Evolutionary conservation across 495 filamentous ascomycete species (phyloP).

Genomic region (Penicillium crystallinum): DNA sequence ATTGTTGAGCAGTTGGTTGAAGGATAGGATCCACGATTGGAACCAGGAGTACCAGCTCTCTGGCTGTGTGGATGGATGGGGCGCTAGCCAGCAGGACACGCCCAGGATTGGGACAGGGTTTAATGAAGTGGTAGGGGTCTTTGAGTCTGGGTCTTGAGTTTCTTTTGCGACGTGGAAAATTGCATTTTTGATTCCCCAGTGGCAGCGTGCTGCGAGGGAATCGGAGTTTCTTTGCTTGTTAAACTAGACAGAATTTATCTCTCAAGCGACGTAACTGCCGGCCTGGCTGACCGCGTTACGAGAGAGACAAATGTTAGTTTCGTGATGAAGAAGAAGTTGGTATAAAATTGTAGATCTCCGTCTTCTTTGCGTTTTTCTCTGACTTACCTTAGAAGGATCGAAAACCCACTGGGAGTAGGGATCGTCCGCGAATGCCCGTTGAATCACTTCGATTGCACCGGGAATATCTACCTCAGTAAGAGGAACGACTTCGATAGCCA

Average conservation of each 20-base stretch:
- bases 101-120: conserved; percentile 47
- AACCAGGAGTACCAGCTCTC: conserved; percentile 51
- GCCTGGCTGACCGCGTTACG: conserved; percentile 16
- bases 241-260: conserved; percentile 31
- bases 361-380: background rate
- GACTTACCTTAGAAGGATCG: conserved; percentile 44
- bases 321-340: background rate
- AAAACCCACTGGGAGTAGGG: conserved; percentile 63
- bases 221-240: conserved; percentile 48
- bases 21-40: conserved; percentile 52
- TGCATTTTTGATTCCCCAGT: conserved; percentile 60
- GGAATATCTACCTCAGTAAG: conserved; percentile 57
- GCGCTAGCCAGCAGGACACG: conserved; percentile 61
- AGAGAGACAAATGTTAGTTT: conserved; percentile 16
- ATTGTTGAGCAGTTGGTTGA: conserved; percentile 53
- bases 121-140: background rate
- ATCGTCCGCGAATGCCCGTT: conserved; percentile 56
- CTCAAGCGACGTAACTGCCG: conserved; percentile 8
- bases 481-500: conserved; percentile 48
- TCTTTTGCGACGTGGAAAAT: conserved; percentile 62
- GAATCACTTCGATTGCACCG: conserved; percentile 50
- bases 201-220: conserved; percentile 55
- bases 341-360: background rate
- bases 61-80: conserved; percentile 35
- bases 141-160: conserved; percentile 2